Evolutionary conservation across 148 eudicot genomes (phyloP), one percentile per base, ranked within the genome.

Genomic region (Vaccinium corymbosum): DNA sequence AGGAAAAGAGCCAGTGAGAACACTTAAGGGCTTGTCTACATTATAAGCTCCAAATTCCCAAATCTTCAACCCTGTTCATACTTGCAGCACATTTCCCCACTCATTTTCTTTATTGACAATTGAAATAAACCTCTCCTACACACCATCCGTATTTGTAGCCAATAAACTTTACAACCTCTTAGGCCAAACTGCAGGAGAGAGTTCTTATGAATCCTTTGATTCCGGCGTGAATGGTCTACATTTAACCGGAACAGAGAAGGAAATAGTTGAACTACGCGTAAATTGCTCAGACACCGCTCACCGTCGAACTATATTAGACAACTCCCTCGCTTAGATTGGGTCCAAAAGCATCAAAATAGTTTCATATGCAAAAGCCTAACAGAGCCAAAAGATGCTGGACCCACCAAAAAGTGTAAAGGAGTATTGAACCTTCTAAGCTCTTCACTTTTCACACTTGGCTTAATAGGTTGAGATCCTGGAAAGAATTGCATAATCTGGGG

Each of bases 31-130:
- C n/a, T 19, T 46, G 25, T 42, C 14, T 9, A 75, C n/a, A 74
- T 83, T 59, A 77, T 76, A 35, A 62, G 70, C 74, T 50, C 85
- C 80, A 61, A 78, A 76, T 84, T 64, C 55, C 50, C 66, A 77
- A 66, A 78, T 25, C 66, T 52, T 68, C 35, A 68, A 27, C 5
- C 73, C 13, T 51, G 62, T 78, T 84, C 85, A 83, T 64, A 77
- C n/a, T 64, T 29, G 57, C 73, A 29, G 17, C 38, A 68, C 73
- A 68, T 68, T 68, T 57, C 32, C 56, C 22, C 80, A 22, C 46
- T 42, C 1, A 20, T 16, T 81, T 10, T 51, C 51, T 76, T 49
- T 49, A 42, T 19, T 48, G 22, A n/a, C 20, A 76, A 49, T 14
- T 49, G n/a, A 22, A 49, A 56, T 46, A 74, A 42, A 74, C 20